Evolutionary conservation across 257 asterid species (phyloP), one percentile per base, ranked within the genome.

Genomic region (Buddleja alternifolia): DNA sequence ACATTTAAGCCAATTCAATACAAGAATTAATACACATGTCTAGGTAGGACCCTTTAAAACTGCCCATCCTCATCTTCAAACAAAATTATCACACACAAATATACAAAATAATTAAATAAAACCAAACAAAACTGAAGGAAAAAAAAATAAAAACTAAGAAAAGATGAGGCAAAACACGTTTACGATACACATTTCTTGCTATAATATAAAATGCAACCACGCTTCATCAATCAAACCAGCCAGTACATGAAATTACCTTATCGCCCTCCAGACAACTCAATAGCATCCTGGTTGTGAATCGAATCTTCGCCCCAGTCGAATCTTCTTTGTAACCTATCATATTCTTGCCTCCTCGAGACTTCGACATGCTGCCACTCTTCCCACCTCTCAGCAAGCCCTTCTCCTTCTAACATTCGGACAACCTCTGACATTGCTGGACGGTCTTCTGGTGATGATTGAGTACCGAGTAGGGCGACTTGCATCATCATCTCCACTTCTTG

Each of bases 341-440:
- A 85, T 42, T 90, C 96, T 71, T 84, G 87, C 76, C 90, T 76
- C 37, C 97, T 86, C 0, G 87, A 76, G 24, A 82, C 85, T 68
- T 90, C 98, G 1, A 82, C 90, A 7, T 86, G 86, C 63, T 90
- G 96, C 97, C 96, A 88, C 46, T 83, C 90, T 82, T 92, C 89
- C 98, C 98, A 92, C 60, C 91, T 78, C 88, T 92, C 96, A 0
- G 95, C 95, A 8, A 92, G 85, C 17, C 97, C 97, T 73, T 92
- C 98, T 16, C 98, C 98, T 80, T 90, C 98, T 10, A 92, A 83
- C 97, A 92, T 90, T 0, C 98, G 82, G 9, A 92, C 97, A 10
- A 90, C 98, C 71, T 83, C 97, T 0, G 98, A 92, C 98, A 92
- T 92, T n/a, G 90, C 88, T 0, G 98, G 98, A 1, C 99, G 94